Evolutionary conservation across 75 land plant species (phyloP).

Genomic region (Ceratopteris richardii): DNA sequence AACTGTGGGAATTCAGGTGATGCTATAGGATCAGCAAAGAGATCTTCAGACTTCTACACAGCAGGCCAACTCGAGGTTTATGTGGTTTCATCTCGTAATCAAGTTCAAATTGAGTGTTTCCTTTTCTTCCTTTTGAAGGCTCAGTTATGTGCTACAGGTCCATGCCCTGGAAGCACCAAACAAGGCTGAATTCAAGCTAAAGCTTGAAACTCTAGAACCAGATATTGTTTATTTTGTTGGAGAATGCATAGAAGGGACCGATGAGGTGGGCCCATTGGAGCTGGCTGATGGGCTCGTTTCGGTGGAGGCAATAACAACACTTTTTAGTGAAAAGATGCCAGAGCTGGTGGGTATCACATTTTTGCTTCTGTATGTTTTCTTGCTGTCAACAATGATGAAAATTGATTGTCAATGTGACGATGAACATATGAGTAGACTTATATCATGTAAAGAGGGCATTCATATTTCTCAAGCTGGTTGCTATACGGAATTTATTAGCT

Average conservation of each 20-base stretch:
- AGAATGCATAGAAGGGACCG: constrained; percentile 30
- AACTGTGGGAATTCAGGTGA: constrained; percentile 25
- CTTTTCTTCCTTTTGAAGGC: not conserved
- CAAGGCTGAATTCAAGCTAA: constrained; percentile 40
- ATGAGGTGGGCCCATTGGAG: constrained; percentile 54
- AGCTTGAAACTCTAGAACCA: constrained; percentile 41
- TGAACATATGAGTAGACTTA: too few species aligned
- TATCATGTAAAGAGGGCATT: not conserved
- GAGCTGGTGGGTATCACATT: constrained; percentile 56
- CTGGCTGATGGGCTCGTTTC: constrained; percentile 45
- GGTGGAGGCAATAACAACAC: constrained; percentile 29
- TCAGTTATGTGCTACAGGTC: constrained; percentile 43
- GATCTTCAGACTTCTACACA: not conserved
- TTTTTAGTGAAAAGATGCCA: constrained; percentile 53
- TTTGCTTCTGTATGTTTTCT: not conserved
- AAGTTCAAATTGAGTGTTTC: not conserved
- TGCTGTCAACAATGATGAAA: too few species aligned
- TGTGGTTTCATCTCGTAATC: not conserved
- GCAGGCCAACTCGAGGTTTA: constrained; percentile 2
- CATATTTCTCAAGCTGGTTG: too few species aligned
- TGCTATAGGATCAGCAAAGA: not conserved
- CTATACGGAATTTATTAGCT: too few species aligned
- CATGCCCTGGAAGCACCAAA: constrained; percentile 49
- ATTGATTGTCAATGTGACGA: too few species aligned
- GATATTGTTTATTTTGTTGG: constrained; percentile 61